Base-by-base conservation (phyloP, 306 rosid genomes). In the Lotus japonicus region DNA sequence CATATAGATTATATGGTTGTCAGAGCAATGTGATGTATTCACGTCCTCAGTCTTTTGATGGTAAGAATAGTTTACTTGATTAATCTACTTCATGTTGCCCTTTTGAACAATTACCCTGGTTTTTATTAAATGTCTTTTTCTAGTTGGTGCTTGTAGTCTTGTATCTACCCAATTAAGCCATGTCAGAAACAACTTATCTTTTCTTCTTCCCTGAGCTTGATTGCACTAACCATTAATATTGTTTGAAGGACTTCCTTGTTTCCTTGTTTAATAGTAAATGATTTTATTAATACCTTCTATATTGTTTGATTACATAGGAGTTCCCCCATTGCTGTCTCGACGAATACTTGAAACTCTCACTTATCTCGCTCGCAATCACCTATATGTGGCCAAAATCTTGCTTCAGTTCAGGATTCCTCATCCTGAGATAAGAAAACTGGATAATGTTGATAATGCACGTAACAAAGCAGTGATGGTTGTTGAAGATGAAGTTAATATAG, bases 301-400 rank as follows among this genome's bases (percentile, higher is more conserved):
- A 46, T 62, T 67, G 50, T 77, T 64, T 83, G 60, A 52, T 81
- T 18, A 73, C 45, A 26, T 53, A 95, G 99, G 99, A 31, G 92
- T 92, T 70, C 99, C 99, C 48, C 99, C 99, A 62, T 74, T 95
- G 91, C 90, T 95, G 54, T 95, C 97, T 23, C 92, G 97, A 38
- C 92, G 99, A 6, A 66, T 90, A 68, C 89, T 95, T 44, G 99
- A 88, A 85, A 95, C 96, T 46, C 88, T 95, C 53, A 91, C 99
- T 28, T 88, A 85, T 74, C 88, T 95, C 79, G 89, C 97, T 59
- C 91, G 97, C 12, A 88, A 88, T 76, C 99, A 95, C 84, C 89
- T 91, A 3, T 80, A 70, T 68, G 99, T 95, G 80, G 90, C 99
- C 54, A 91, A 83, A 75, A 76, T 68, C 72, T 79, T 95, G 70